These are phyloP conservation scores for Nymphaea colorata DNA, from an alignment of 164 flowering plant genomes.

Conservation along the genomic window DNA sequence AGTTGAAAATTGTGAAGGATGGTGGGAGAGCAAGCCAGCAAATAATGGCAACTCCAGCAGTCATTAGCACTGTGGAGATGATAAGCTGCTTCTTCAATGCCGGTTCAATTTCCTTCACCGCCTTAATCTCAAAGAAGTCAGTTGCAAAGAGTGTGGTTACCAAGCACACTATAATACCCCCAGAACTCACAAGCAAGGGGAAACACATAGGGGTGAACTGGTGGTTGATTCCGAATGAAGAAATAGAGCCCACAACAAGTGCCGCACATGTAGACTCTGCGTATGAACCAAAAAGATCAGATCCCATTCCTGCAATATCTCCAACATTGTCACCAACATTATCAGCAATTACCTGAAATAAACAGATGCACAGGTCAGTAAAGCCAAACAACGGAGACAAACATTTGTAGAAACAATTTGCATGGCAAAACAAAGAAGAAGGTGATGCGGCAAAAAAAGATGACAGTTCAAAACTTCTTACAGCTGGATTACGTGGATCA, in stretches of 20 bases:
- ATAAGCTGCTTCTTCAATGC: constrained; percentile 19
- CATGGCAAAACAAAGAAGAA: no score
- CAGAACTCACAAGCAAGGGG: constrained; percentile 19
- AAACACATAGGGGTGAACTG: constrained; percentile 18
- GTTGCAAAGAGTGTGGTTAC: constrained; percentile 23
- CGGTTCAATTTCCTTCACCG: constrained; percentile 21
- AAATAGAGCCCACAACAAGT: constrained; percentile 23
- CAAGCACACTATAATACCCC: constrained; percentile 19
- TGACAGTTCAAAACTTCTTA: constrained; percentile 13
- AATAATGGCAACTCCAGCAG: constrained; percentile 16
- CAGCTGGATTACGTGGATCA: constrained; percentile 85
- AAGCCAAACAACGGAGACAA: no score
- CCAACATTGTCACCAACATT: constrained; percentile 20
- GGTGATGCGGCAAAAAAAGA: no score
- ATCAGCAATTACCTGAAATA: constrained; percentile 19
- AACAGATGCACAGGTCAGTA: no score
- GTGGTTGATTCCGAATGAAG: constrained; percentile 20
- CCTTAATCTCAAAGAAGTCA: constrained; percentile 22
- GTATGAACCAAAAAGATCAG: constrained; percentile 24
- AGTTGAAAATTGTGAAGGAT: constrained; percentile 24
- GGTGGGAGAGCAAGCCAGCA: constrained; percentile 22
- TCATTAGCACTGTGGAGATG: constrained; percentile 22
- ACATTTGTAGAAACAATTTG: no score
- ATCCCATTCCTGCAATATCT: constrained; percentile 18
- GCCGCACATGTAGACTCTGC: constrained; percentile 25